Evolutionary conservation across 768 basidiomycete genomes (phyloP).

Genomic region (Mycena chlorophos): DNA sequence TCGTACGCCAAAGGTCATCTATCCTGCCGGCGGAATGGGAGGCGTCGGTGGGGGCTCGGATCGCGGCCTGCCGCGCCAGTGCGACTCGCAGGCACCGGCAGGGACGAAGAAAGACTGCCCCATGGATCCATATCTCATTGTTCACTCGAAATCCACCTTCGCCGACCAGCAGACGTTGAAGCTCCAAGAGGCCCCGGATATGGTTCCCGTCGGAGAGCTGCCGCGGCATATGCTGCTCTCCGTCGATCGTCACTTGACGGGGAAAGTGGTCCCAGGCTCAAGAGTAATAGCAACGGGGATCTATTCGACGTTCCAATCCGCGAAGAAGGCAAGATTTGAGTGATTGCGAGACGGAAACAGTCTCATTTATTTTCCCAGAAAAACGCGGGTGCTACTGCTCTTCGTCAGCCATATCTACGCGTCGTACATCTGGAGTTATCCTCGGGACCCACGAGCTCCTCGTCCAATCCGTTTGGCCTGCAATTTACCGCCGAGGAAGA

Average conservation of each 20-base stretch:
- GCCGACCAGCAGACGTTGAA: conserved; percentile 96
- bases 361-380: conserved; percentile 44
- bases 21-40: conserved; percentile 76
- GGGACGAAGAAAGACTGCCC: conserved; percentile 95
- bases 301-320: conserved; percentile 92
- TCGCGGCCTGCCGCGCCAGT: conserved; percentile 80
- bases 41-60: conserved; percentile 88
- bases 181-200: conserved; percentile 97
- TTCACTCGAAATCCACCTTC: conserved; percentile 92
- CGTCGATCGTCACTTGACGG: conserved; percentile 87
- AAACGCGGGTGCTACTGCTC: conserved; percentile 79
- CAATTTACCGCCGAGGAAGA: conserved; percentile 95
- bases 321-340: conserved; percentile 64
- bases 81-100: conserved; percentile 76
- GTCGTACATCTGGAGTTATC: conserved; percentile 91
- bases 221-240: conserved; percentile 94
- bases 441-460: conserved; percentile 67
- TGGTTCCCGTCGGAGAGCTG: conserved; percentile 98
- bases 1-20: conserved; percentile 73
- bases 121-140: conserved; percentile 91
- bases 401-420: conserved; percentile 93
- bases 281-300: conserved; percentile 93
- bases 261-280: conserved; percentile 94
- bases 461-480: conserved; percentile 81
- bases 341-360: neutral